These are phyloP conservation scores for Ecytonucleospora hepatopenaei DNA, from an alignment of 371 early-diverging fungal genomes.

Conservation along the genomic window DNA sequence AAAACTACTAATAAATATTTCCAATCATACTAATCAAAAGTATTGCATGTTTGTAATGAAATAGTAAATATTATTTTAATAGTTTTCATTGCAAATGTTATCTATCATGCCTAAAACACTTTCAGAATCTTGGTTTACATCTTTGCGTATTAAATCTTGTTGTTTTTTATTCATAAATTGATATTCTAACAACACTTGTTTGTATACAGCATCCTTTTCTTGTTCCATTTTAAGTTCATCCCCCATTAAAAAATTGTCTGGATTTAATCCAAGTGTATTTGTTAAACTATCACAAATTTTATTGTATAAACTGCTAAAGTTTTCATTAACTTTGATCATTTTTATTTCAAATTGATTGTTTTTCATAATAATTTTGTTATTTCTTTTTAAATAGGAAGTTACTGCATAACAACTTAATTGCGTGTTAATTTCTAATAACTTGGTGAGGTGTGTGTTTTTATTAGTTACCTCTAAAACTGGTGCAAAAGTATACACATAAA, in stretches of 20 bases:
- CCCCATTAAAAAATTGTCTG: neutral
- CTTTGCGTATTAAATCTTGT: neutral
- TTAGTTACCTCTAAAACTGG: constrained; percentile 46
- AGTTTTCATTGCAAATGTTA: no score
- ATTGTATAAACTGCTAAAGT: neutral
- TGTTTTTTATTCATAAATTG: neutral
- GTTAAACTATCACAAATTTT: neutral
- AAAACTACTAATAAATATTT: no score
- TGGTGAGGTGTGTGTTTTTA: constrained; percentile 44
- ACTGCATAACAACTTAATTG: neutral
- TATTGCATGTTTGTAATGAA: no score
- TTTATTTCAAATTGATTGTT: neutral
- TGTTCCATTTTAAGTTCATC: neutral
- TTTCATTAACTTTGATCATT: neutral
- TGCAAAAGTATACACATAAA: constrained; percentile 46
- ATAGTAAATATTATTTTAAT: no score
- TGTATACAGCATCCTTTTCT: neutral
- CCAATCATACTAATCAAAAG: no score
- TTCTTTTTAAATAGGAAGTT: neutral
- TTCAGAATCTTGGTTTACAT: neutral
- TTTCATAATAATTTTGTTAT: neutral
- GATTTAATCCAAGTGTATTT: neutral
- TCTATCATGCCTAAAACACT: no score
- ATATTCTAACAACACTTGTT: neutral
- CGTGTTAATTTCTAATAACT: constrained; percentile 35